Percentiles rank a stretch among this genome's conserved stretches.
phyloP scores from a whole-genome alignment of 345 rosid genomes.

The Heritiera fomes region DNA sequence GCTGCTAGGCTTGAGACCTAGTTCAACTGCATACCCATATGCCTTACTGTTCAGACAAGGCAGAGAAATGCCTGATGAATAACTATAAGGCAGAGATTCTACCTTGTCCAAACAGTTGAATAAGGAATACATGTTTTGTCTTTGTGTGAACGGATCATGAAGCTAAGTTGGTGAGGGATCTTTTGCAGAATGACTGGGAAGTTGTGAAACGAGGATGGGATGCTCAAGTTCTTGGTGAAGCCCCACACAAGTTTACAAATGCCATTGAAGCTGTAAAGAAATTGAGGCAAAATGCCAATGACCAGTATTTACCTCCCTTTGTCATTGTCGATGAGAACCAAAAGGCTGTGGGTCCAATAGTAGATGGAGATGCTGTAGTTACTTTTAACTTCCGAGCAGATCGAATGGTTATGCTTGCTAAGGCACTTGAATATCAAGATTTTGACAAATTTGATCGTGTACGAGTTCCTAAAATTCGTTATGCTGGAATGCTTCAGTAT shows the following conservation, averaged over 20 bases:
- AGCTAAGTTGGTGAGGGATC: neutral
- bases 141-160: neutral
- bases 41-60: neutral
- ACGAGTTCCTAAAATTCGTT: constrained; percentile 79
- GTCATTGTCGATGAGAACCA: constrained; percentile 78
- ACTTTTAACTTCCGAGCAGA: constrained; percentile 94
- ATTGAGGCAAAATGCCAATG: constrained; percentile 74
- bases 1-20: neutral
- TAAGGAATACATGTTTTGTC: neutral
- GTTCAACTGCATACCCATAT: neutral
- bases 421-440: constrained; percentile 86
- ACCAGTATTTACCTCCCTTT: constrained; percentile 92
- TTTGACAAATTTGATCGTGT: constrained; percentile 94
- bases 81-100: neutral
- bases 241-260: constrained; percentile 77
- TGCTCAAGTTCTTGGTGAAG: constrained; percentile 99
- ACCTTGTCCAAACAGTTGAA: neutral
- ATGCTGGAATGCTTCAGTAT: constrained; percentile 98
- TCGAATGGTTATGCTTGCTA: constrained; percentile 93
- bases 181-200: constrained; percentile 81
- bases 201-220: constrained; percentile 98
- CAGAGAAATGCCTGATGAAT: neutral
- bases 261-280: constrained; percentile 90
- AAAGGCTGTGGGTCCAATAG: constrained; percentile 81
- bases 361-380: constrained; percentile 96